Evolutionary conservation across 2,329 filamentous ascomycete species (phyloP).

Genomic region (Stachybotrys chartarum): DNA sequence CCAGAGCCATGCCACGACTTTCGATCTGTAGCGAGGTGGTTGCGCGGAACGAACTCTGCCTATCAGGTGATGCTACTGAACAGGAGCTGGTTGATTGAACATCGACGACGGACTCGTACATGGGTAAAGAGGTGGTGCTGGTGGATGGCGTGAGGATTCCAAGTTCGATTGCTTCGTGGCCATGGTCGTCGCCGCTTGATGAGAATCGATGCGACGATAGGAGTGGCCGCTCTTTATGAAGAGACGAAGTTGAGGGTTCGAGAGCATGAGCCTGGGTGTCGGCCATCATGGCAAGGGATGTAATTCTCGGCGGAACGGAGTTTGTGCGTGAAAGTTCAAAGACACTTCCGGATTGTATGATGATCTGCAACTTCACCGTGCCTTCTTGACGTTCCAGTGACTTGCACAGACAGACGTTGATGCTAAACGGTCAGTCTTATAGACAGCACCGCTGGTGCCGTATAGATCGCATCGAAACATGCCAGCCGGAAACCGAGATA

Average conservation of each 20-base stretch:
- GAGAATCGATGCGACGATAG: not conserved
- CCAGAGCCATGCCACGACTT: conserved; percentile 32
- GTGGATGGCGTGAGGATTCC: conserved; percentile 11
- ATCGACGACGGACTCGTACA: conserved; percentile 11
- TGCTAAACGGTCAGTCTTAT: too few relatives aligned
- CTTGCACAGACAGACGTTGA: too few relatives aligned
- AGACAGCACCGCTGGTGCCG: too few relatives aligned
- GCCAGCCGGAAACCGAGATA: not conserved
- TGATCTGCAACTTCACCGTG: too few relatives aligned
- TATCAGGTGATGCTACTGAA: not conserved
- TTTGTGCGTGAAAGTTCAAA: too few relatives aligned
- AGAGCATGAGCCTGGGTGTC: too few relatives aligned
- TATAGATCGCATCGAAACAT: not conserved
- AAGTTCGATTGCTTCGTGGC: conserved; percentile 14
- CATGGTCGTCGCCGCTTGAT: not conserved
- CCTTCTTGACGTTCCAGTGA: too few relatives aligned
- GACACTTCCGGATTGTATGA: too few relatives aligned
- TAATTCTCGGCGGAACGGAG: too few relatives aligned
- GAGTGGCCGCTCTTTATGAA: not conserved
- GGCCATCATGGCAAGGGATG: too few relatives aligned
- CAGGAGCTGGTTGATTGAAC: not conserved
- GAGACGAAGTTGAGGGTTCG: not conserved
- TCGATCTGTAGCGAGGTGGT: conserved; percentile 42
- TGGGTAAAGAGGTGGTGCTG: conserved; percentile 20
- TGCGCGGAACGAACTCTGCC: conserved; percentile 25